Conservation (phyloP, 306 rosid genomes). For the Heteromeles arbutifolia region DNA sequence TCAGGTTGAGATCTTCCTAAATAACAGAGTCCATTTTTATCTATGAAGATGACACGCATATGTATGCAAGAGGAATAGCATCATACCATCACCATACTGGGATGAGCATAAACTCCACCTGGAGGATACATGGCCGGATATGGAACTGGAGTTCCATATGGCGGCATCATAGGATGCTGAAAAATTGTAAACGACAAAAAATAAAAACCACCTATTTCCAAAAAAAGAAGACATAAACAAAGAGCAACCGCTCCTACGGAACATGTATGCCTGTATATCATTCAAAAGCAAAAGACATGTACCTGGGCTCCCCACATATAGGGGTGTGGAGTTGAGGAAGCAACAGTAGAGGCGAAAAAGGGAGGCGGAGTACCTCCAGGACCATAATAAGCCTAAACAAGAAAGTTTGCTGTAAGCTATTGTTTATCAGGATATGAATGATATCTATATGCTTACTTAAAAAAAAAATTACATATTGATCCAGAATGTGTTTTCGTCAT, state of each 20-base stretch:
- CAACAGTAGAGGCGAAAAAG: constrained; percentile 81
- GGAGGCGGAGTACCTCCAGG: constrained; percentile 89
- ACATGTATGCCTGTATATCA: background rate
- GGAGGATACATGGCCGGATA: constrained; percentile 93
- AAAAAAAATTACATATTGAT: background rate
- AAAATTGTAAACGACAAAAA: constrained; percentile 15
- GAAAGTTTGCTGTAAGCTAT: constrained; percentile 27
- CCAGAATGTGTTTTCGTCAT: constrained; percentile 11
- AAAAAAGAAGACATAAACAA: background rate
- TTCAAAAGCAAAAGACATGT: constrained; percentile 4
- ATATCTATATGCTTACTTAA: background rate
- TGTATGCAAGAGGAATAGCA: background rate
- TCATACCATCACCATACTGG: constrained; percentile 72
- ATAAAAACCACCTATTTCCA: constrained; percentile 6
- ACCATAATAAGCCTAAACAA: constrained; percentile 81
- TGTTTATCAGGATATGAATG: constrained; percentile 3
- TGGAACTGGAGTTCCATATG: constrained; percentile 94
- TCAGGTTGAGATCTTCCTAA: constrained; percentile 14
- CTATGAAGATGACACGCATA: background rate
- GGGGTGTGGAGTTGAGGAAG: constrained; percentile 83
- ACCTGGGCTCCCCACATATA: constrained; percentile 98
- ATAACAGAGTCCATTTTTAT: background rate
- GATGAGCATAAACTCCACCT: constrained; percentile 88
- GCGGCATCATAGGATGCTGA: constrained; percentile 89
- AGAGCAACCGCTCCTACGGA: background rate